A percentile compares a stretch with the other conserved stretches of the same genome.
Conservation (phyloP, 1,284 basidiomycete species). For the Fomitopsis palustris region DNA sequence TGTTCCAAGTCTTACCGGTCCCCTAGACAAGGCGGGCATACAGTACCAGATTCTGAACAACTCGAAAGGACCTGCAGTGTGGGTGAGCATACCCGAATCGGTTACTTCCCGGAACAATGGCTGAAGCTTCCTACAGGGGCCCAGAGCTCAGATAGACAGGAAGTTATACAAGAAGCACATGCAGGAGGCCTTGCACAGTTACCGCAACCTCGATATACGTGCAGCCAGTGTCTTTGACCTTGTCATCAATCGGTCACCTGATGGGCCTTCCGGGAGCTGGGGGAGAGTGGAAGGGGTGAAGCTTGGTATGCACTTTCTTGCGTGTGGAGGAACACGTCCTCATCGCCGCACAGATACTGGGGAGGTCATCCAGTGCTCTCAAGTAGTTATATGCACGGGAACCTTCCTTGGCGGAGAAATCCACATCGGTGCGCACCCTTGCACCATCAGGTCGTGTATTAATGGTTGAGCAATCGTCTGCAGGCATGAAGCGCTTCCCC, state of each 20-base stretch:
- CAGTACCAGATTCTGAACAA: conserved; percentile 85
- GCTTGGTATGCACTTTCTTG: conserved; percentile 46
- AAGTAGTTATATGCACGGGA: conserved; percentile 86
- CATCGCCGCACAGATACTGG: conserved; percentile 52
- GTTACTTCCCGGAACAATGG: too few species aligned
- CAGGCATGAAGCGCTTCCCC: conserved; percentile 73
- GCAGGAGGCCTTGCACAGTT: conserved; percentile 64
- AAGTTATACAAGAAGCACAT: conserved; percentile 80
- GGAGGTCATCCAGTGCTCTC: conserved; percentile 72
- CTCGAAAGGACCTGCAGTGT: conserved; percentile 86
- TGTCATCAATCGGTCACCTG: conserved; percentile 50
- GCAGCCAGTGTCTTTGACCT: conserved; percentile 81
- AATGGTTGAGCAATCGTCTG: neutral
- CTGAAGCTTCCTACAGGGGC: conserved; percentile 50
- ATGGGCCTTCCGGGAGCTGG: conserved; percentile 32
- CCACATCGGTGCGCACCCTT: conserved; percentile 62
- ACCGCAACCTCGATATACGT: conserved; percentile 66
- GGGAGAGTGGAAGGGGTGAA: conserved; percentile 65
- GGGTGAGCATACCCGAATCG: conserved; percentile 53
- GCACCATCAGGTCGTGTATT: neutral
- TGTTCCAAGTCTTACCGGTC: neutral
- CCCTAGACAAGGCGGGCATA: conserved; percentile 78
- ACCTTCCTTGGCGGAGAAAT: conserved; percentile 90
- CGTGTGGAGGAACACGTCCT: neutral
- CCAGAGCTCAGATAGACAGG: conserved; percentile 84